These are phyloP conservation scores for Pichia norvegensis DNA, from an alignment of 1,139 yeast species.

Conservation along the genomic window DNA sequence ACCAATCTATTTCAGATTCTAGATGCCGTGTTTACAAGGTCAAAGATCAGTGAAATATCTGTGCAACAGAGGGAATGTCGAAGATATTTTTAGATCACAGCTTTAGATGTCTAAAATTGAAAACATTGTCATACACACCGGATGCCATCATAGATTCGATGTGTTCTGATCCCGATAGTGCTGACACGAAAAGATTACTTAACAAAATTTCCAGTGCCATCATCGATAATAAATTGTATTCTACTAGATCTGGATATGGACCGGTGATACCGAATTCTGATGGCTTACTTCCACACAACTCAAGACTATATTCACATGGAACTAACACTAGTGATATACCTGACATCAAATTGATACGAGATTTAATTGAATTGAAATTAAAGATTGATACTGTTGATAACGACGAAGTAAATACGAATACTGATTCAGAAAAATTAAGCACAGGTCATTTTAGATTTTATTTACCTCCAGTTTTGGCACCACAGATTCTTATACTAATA, in stretches of 20 bases:
- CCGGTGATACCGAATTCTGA: not conserved
- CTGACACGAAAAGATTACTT: slow-evolving; percentile 3
- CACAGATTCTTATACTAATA: slow-evolving; percentile 17
- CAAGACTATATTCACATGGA: slow-evolving; percentile 19
- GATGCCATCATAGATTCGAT: slow-evolving; percentile 17
- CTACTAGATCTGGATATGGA: not conserved
- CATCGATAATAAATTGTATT: slow-evolving; percentile 16
- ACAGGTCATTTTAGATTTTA: slow-evolving; percentile 26
- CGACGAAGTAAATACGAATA: not conserved
- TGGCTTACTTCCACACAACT: slow-evolving; percentile 17
- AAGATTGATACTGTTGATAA: slow-evolving; percentile 18
- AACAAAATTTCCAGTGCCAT: slow-evolving; percentile 14
- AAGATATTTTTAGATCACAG: slow-evolving; percentile 23
- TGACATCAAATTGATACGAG: slow-evolving; percentile 17
- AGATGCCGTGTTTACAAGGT: too few species aligned
- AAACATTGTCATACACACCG: slow-evolving; percentile 10
- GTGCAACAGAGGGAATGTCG: slow-evolving; percentile 17
- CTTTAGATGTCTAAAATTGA: slow-evolving; percentile 14
- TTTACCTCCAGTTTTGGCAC: slow-evolving; percentile 20
- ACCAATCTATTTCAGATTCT: too few species aligned
- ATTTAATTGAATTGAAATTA: slow-evolving; percentile 18
- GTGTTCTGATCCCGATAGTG: slow-evolving; percentile 17
- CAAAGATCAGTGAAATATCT: too few species aligned
- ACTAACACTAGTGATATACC: slow-evolving; percentile 18
- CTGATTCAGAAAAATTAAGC: slow-evolving; percentile 5